phyloP scores from a whole-genome alignment of 2,329 filamentous ascomycete species.

The Epichloe glyceriae region DNA sequence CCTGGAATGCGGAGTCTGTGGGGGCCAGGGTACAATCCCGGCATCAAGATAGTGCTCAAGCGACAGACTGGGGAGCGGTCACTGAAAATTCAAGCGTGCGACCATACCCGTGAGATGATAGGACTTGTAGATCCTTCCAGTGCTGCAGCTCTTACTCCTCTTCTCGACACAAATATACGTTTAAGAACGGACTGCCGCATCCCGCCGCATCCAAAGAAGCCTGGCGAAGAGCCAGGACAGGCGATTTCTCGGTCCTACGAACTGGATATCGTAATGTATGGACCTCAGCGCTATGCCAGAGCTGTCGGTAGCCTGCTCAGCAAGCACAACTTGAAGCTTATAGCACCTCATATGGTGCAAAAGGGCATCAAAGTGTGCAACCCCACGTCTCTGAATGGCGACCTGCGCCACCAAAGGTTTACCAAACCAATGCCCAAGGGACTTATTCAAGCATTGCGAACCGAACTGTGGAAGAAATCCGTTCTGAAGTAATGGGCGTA shows the following conservation, averaged over 20 bases:
- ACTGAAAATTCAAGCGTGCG: constrained; percentile 57
- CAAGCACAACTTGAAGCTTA: constrained; percentile 53
- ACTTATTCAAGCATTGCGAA: constrained; percentile 19
- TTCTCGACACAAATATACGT: constrained; percentile 55
- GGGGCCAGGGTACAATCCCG: constrained; percentile 50
- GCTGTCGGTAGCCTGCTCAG: constrained; percentile 54
- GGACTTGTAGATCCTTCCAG: constrained; percentile 60
- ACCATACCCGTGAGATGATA: constrained; percentile 58
- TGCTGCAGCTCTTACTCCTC: constrained; percentile 52
- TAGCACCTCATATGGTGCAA: constrained; percentile 52
- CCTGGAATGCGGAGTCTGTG: constrained; percentile 47
- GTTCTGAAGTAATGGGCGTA: constrained; percentile 70
- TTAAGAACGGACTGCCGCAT: constrained; percentile 65
- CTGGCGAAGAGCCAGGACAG: constrained; percentile 52
- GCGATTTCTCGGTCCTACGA: constrained; percentile 46
- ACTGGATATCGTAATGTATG: constrained; percentile 68
- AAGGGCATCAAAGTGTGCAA: constrained; percentile 61
- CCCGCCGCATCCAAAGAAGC: constrained; percentile 47
- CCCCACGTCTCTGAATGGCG: constrained; percentile 46
- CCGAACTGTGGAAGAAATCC: constrained; percentile 74
- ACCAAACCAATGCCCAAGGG: constrained; percentile 17
- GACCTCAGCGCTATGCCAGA: constrained; percentile 51
- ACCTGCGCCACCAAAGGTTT: constrained; percentile 24
- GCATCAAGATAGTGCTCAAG: constrained; percentile 59
- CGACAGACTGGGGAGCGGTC: constrained; percentile 41